These are phyloP conservation scores for Lolium rigidum DNA, from an alignment of 176 grass and related monocot genomes.

Conservation along the genomic window DNA sequence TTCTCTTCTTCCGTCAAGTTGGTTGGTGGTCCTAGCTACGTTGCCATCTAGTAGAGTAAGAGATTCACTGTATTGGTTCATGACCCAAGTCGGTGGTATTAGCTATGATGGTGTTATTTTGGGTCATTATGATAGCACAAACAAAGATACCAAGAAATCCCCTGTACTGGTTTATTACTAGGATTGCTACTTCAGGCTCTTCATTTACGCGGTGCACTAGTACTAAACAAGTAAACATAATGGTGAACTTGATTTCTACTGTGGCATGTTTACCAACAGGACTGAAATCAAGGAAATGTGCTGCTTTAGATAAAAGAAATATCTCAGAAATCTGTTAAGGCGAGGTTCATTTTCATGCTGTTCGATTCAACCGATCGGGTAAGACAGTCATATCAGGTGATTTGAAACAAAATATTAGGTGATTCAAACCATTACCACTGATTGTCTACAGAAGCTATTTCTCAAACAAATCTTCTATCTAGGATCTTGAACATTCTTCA, in stretches of 20 bases:
- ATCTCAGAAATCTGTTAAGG: not conserved
- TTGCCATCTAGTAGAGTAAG: not conserved
- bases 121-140: no score
- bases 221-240: not conserved
- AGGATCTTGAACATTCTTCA: not conserved
- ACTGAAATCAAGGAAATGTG: not conserved
- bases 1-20: not conserved
- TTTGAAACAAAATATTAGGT: not conserved
- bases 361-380: not conserved
- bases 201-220: not conserved
- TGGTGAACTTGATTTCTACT: not conserved
- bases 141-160: no score
- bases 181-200: not conserved
- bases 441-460: not conserved
- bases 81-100: not conserved
- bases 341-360: not conserved
- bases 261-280: not conserved
- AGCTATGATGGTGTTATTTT: no score
- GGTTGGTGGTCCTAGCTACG: not conserved
- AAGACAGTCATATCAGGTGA: not conserved
- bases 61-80: not conserved
- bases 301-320: not conserved
- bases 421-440: not conserved
- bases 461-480: not conserved
- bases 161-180: no score